A percentile compares a stretch with the other conserved stretches of the same genome.
Evolutionary conservation across 208 protist species (phyloP).

Genomic region (Trypanosoma scelopori): DNA sequence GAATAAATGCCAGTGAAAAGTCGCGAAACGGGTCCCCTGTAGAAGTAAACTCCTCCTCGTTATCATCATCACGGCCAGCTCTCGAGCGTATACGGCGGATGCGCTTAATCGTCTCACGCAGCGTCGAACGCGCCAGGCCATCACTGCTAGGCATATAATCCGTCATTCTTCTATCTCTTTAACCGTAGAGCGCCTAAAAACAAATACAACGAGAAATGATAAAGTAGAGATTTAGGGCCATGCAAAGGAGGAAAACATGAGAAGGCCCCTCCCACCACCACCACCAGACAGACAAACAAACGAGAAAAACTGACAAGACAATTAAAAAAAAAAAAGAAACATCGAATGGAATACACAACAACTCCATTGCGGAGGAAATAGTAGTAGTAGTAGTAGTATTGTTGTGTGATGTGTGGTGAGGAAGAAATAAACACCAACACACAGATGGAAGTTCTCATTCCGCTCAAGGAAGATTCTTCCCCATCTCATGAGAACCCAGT

Average conservation of each 20-base stretch:
- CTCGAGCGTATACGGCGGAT: constrained; percentile 53
- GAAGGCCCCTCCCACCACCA: no score
- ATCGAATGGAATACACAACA: not conserved
- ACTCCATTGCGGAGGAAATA: not conserved
- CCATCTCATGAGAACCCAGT: not conserved
- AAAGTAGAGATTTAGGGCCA: not conserved
- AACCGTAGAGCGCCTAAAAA: not conserved
- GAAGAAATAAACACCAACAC: no score
- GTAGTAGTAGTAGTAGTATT: no score
- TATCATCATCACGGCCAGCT: constrained; percentile 55
- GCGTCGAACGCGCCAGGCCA: constrained; percentile 63
- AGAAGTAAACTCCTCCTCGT: constrained; percentile 17
- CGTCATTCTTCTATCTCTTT: constrained; percentile 11
- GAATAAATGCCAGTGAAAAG: constrained; percentile 47
- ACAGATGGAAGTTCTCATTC: not conserved
- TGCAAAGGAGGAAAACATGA: constrained; percentile 3
- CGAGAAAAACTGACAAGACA: no score
- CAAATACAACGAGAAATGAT: not conserved
- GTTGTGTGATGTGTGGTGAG: no score
- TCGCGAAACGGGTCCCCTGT: constrained; percentile 64
- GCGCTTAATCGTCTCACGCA: constrained; percentile 71
- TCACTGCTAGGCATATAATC: constrained; percentile 59
- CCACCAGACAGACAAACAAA: no score
- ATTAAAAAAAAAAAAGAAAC: constrained; percentile 9
- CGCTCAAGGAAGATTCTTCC: not conserved